Conservation (phyloP, 1,139 yeast species). For the Candida glucosophila region DNA sequence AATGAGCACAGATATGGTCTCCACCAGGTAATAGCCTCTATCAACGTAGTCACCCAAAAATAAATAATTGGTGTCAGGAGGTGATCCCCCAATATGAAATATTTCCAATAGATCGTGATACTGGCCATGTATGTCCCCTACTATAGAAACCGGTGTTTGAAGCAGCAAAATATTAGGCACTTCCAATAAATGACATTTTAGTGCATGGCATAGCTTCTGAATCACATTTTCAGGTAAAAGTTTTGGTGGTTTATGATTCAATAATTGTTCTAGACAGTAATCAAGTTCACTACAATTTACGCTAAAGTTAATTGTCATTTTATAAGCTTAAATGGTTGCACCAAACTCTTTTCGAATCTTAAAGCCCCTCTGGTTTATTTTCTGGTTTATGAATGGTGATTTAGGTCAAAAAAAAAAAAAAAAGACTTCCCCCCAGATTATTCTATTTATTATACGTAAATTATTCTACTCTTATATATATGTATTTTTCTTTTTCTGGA, state of each 20-base stretch:
- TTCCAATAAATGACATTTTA: slow-evolving; percentile 28
- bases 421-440: too few species aligned
- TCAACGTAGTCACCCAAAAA: slow-evolving; percentile 94
- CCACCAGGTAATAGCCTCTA: slow-evolving; percentile 81
- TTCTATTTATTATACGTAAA: too few species aligned
- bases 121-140: slow-evolving; percentile 98
- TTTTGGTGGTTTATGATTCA: slow-evolving; percentile 36
- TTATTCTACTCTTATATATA: too few species aligned
- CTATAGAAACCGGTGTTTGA: slow-evolving; percentile 86
- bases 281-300: slow-evolving; percentile 34
- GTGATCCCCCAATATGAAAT: slow-evolving; percentile 84
- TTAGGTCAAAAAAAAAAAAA: too few species aligned
- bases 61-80: slow-evolving; percentile 88
- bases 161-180: slow-evolving; percentile 72
- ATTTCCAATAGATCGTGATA: slow-evolving; percentile 89
- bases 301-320: slow-evolving; percentile 28
- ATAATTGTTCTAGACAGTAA: slow-evolving; percentile 36
- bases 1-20: slow-evolving; percentile 79
- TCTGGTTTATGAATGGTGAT: too few species aligned
- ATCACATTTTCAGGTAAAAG: slow-evolving; percentile 34
- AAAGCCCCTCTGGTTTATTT: too few species aligned
- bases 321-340: too few species aligned
- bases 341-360: too few species aligned
- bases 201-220: slow-evolving; percentile 35
- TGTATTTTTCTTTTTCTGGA: too few species aligned